Conservation (phyloP, 495 filamentous ascomycete genomes). For the Neurospora sp. region DNA sequence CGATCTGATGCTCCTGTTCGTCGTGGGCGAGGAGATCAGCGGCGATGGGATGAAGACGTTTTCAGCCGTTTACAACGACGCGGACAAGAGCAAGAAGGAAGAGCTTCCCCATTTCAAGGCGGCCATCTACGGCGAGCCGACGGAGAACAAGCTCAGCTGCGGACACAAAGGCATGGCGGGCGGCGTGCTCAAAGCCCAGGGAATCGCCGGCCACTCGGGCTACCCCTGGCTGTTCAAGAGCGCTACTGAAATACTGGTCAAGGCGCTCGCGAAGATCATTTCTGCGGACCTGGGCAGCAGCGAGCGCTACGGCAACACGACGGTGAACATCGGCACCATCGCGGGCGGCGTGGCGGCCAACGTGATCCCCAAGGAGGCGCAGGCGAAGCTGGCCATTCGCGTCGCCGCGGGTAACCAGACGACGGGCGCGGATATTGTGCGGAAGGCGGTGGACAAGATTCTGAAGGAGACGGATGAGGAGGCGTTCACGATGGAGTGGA, state of each 20-base stretch:
- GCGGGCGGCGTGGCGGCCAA: constrained; percentile 80
- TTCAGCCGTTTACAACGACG: constrained; percentile 41
- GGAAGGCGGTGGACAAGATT: constrained; percentile 45
- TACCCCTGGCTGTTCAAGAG: constrained; percentile 79
- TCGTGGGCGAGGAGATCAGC: constrained; percentile 75
- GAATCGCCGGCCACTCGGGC: constrained; percentile 77
- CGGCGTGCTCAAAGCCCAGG: constrained; percentile 53
- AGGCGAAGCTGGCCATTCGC: constrained; percentile 56
- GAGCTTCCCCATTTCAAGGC: constrained; percentile 25
- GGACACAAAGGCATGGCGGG: constrained; percentile 79
- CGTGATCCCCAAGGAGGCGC: constrained; percentile 67
- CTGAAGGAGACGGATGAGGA: constrained; percentile 45
- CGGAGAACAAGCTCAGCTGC: constrained; percentile 71
- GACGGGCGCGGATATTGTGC: constrained; percentile 41
- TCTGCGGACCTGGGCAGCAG: constrained; percentile 59
- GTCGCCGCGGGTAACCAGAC: constrained; percentile 61
- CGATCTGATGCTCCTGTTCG: constrained; percentile 68
- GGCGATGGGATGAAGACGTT: constrained; percentile 77
- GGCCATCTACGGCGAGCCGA: constrained; percentile 88
- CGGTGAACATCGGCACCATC: constrained; percentile 72
- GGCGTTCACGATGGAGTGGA: constrained; percentile 51
- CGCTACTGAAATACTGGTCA: constrained; percentile 65
- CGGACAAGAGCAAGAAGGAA: constrained; percentile 17
- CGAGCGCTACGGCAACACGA: constrained; percentile 72
- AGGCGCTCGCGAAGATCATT: constrained; percentile 53